Evolutionary conservation across 2,329 filamentous ascomycete species (phyloP).

Genomic region (Talaromyces sp.): DNA sequence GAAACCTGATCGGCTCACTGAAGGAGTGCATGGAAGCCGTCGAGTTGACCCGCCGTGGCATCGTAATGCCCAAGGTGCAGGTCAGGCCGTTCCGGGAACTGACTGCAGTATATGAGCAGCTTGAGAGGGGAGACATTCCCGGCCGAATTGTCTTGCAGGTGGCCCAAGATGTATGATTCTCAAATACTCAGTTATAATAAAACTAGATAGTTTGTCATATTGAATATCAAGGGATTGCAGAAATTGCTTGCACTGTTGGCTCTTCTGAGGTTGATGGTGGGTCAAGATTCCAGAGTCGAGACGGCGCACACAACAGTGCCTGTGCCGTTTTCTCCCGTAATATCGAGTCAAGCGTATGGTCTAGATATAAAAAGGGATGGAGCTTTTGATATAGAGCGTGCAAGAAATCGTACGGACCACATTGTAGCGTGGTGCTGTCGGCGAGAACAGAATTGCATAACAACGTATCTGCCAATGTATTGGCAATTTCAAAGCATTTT

Average conservation of each 20-base stretch:
- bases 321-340: slow-evolving; percentile 25
- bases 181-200: background rate
- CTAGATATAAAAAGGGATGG: slow-evolving; percentile 24
- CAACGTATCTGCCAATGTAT: slow-evolving; percentile 26
- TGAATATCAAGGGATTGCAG: background rate
- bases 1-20: slow-evolving; percentile 42
- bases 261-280: background rate
- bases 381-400: slow-evolving; percentile 28
- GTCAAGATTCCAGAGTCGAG: slow-evolving; percentile 16
- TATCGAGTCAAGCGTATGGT: slow-evolving; percentile 22
- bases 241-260: background rate
- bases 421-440: slow-evolving; percentile 12
- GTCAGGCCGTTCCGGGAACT: slow-evolving; percentile 41
- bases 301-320: slow-evolving; percentile 22
- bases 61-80: slow-evolving; percentile 39
- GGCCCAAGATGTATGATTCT: slow-evolving; percentile 17
- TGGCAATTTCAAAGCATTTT: slow-evolving; percentile 29
- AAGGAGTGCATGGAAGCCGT: slow-evolving; percentile 46
- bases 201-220: background rate
- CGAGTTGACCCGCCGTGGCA: slow-evolving; percentile 37
- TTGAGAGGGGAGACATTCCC: slow-evolving; percentile 41
- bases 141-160: slow-evolving; percentile 42
- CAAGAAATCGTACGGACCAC: slow-evolving; percentile 25
- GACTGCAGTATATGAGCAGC: slow-evolving; percentile 39
- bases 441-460: slow-evolving; percentile 14